Evolutionary conservation across 371 early-diverging fungal genomes (phyloP).

Genomic region (Mucor velutinosus): DNA sequence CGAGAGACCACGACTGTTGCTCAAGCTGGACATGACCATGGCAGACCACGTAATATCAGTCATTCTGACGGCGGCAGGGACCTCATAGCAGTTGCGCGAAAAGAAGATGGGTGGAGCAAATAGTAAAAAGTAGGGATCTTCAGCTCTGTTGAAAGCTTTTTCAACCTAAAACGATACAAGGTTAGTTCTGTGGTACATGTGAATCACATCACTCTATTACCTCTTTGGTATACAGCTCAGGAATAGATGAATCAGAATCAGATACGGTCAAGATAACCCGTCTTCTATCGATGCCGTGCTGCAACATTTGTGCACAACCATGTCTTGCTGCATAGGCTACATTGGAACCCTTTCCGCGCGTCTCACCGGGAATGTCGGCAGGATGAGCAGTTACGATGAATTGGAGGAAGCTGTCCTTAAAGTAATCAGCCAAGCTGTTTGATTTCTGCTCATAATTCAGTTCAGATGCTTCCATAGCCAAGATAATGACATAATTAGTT

Average conservation of each 20-base stretch:
- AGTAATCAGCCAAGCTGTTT: slow-evolving; percentile 46
- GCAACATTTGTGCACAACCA: slow-evolving; percentile 28
- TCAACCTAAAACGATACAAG: slow-evolving; percentile 26
- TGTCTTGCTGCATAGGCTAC: slow-evolving; percentile 65
- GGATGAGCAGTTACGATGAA: slow-evolving; percentile 73
- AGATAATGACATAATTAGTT: slow-evolving; percentile 52
- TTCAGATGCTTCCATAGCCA: slow-evolving; percentile 78
- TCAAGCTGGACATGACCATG: slow-evolving; percentile 78
- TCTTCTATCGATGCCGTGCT: slow-evolving; percentile 36
- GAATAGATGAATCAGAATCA: slow-evolving; percentile 72
- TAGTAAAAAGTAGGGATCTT: slow-evolving; percentile 50
- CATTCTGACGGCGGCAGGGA: slow-evolving; percentile 74
- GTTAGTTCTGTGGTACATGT: neutral
- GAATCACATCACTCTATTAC: slow-evolving; percentile 13
- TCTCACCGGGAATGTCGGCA: slow-evolving; percentile 61
- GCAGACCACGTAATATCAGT: slow-evolving; percentile 81
- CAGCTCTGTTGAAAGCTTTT: slow-evolving; percentile 28
- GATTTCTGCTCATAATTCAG: slow-evolving; percentile 57
- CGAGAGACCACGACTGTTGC: slow-evolving; percentile 61
- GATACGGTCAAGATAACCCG: slow-evolving; percentile 65
- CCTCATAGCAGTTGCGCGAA: slow-evolving; percentile 73
- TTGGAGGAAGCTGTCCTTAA: slow-evolving; percentile 60
- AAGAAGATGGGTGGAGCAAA: slow-evolving; percentile 80
- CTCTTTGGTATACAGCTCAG: slow-evolving; percentile 56
- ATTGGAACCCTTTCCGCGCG: slow-evolving; percentile 71